phyloP scores from a whole-genome alignment of 2,329 filamentous ascomycete species.

The Pseudogymnoascus sp. region DNA sequence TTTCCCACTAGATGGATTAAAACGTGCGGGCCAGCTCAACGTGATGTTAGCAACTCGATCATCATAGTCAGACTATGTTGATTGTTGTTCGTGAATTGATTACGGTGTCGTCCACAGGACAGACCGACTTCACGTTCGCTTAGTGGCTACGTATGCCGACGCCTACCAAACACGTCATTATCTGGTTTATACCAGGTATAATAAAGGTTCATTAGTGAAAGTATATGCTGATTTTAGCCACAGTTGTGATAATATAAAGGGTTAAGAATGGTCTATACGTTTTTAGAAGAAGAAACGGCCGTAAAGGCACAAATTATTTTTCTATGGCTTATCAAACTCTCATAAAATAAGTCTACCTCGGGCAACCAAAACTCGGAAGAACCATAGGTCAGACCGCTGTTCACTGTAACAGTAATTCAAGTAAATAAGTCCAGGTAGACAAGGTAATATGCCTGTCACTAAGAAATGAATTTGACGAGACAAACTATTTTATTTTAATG shows the following conservation, averaged over 20 bases:
- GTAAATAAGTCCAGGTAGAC: too few species aligned
- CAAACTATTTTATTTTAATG: too few species aligned
- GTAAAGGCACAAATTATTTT: not conserved
- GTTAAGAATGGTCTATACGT: not conserved
- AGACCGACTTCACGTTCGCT: not conserved
- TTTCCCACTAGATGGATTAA: not conserved
- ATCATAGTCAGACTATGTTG: not conserved
- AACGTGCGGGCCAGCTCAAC: not conserved
- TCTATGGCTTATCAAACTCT: not conserved
- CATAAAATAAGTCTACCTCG: not conserved
- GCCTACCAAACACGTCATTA: conserved; percentile 6
- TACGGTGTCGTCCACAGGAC: not conserved
- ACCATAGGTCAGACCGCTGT: too few species aligned
- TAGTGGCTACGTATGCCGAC: not conserved
- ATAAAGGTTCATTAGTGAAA: not conserved
- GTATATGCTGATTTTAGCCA: not conserved
- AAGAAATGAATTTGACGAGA: too few species aligned
- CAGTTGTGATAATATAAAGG: not conserved
- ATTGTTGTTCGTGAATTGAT: conserved; percentile 6
- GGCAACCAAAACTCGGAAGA: too few species aligned
- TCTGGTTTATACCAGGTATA: not conserved
- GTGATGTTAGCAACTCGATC: not conserved
- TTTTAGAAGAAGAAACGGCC: not conserved
- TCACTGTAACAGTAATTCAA: too few species aligned
- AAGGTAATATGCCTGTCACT: too few species aligned